Conservation (phyloP, 2,329 filamentous ascomycete species). For the Fusarium xyrophilum region DNA sequence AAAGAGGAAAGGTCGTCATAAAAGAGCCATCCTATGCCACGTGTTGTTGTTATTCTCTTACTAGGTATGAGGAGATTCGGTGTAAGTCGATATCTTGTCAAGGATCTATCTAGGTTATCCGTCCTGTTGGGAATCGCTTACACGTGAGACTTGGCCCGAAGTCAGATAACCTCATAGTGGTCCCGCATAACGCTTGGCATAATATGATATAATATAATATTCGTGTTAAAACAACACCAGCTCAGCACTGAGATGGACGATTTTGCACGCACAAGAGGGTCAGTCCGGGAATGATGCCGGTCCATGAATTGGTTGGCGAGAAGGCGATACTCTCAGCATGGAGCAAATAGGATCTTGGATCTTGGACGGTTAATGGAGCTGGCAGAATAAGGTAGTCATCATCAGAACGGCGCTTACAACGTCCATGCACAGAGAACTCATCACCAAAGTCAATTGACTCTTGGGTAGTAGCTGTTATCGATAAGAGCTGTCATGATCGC, state of each 20-base stretch:
- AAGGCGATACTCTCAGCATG: background rate
- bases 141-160: constrained; percentile 2
- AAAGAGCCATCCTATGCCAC: constrained; percentile 9
- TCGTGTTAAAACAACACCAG: background rate
- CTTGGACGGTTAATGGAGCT: background rate
- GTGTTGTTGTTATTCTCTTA: background rate
- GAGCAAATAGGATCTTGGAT: background rate
- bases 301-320: background rate
- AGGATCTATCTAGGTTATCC: constrained; percentile 13
- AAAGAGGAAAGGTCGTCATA: background rate
- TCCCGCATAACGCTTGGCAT: constrained; percentile 26
- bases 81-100: background rate
- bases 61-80: background rate
- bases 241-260: background rate
- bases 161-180: constrained; percentile 3
- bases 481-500: constrained; percentile 26
- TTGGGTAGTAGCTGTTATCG: constrained; percentile 7
- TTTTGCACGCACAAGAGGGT: background rate
- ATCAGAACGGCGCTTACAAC: background rate
- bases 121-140: constrained; percentile 1
- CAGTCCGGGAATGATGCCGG: constrained; percentile 11
- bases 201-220: background rate
- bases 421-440: background rate
- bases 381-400: background rate
- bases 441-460: background rate